These are phyloP conservation scores for Lodderomyces jiufengensis DNA, from an alignment of 1,139 yeast genomes.

Conservation along the genomic window DNA sequence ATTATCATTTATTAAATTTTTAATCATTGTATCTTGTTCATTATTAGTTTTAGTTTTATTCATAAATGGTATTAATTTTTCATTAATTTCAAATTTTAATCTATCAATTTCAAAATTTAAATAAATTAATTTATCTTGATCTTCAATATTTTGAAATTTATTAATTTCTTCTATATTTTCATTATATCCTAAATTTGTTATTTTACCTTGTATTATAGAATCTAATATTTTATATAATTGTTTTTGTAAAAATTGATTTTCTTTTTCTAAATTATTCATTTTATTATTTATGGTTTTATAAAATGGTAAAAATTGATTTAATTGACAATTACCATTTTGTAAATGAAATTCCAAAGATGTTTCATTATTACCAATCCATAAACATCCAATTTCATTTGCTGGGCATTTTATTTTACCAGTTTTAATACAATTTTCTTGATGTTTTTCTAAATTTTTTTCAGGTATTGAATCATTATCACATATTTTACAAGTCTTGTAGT, in stretches of 20 bases:
- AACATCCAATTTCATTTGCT: slow-evolving; percentile 40
- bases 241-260: slow-evolving; percentile 32
- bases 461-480: slow-evolving; percentile 44
- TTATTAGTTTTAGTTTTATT: slow-evolving; percentile 27
- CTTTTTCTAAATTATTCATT: slow-evolving; percentile 19
- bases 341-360: slow-evolving; percentile 40
- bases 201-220: slow-evolving; percentile 48
- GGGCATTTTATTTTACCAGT: slow-evolving; percentile 36
- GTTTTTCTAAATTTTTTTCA: slow-evolving; percentile 28
- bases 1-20: slow-evolving; percentile 38
- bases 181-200: slow-evolving; percentile 50
- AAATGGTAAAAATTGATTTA: slow-evolving; percentile 31
- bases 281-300: slow-evolving; percentile 20
- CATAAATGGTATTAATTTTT: slow-evolving; percentile 37
- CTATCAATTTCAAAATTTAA: slow-evolving; percentile 40
- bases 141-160: slow-evolving; percentile 20
- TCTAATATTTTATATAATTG: slow-evolving; percentile 48
- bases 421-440: slow-evolving; percentile 33
- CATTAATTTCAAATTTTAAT: slow-evolving; percentile 41
- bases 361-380: slow-evolving; percentile 37
- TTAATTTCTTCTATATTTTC: slow-evolving; percentile 46
- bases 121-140: slow-evolving; percentile 32
- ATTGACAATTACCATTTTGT: slow-evolving; percentile 31
- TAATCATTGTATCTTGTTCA: slow-evolving; percentile 37
- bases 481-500: slow-evolving; percentile 37